Conservation (phyloP, 768 basidiomycete species). For the Leccinum subtestaceum region DNA sequence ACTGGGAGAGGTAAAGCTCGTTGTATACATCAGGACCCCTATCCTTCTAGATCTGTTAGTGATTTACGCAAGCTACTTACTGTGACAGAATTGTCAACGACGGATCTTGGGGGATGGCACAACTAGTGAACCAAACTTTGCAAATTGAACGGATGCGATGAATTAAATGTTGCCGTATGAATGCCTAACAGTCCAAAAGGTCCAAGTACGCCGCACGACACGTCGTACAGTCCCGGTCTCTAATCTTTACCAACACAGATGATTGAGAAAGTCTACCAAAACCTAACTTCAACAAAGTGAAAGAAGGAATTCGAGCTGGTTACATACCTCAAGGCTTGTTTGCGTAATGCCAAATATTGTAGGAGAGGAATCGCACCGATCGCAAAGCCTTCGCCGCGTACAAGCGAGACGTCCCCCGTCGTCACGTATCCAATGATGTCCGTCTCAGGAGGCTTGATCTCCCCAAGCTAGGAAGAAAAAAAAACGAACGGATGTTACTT, state of each 20-base stretch:
- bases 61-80: no score
- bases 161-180: not conserved
- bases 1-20: no score
- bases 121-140: not conserved
- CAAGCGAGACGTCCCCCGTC: slow-evolving; percentile 78
- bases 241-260: slow-evolving; percentile 57
- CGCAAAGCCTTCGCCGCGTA: slow-evolving; percentile 72
- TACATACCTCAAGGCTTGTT: slow-evolving; percentile 44
- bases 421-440: slow-evolving; percentile 79
- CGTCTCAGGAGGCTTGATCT: slow-evolving; percentile 38
- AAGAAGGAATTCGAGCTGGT: not conserved
- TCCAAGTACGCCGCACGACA: slow-evolving; percentile 52
- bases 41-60: not conserved
- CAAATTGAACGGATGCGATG: not conserved
- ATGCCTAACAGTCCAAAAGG: slow-evolving; percentile 28
- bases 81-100: no score
- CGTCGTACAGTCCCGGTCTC: slow-evolving; percentile 53
- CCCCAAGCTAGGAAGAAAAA: slow-evolving; percentile 40
- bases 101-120: no score
- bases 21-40: not conserved
- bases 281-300: not conserved
- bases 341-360: slow-evolving; percentile 47
- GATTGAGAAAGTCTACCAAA: slow-evolving; percentile 23
- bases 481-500: not conserved
- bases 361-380: slow-evolving; percentile 69